Conservation (phyloP, 169 alveolate genomes). For the Eimeria tenella region DNA sequence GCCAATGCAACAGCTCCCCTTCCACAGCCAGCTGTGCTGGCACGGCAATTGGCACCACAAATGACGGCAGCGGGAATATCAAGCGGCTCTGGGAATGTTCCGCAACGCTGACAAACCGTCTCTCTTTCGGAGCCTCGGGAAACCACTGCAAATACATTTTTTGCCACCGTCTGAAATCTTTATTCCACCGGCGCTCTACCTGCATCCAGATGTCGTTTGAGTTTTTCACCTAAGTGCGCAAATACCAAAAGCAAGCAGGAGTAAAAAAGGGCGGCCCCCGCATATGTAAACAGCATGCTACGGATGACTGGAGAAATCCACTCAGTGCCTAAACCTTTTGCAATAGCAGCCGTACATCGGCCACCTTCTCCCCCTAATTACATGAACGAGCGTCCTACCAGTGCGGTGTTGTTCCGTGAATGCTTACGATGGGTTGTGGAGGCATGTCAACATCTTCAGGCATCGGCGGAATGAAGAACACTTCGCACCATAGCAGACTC, state of each 20-base stretch:
- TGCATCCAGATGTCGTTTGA: conserved; percentile 81
- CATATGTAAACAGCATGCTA: neutral
- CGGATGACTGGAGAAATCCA: neutral
- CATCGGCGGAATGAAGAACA: conserved; percentile 84
- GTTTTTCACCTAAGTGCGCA: conserved; percentile 68
- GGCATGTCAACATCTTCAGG: conserved; percentile 85
- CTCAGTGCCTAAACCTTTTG: neutral
- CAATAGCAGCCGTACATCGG: too few relatives aligned
- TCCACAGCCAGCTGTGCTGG: conserved; percentile 82
- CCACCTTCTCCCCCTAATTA: too few relatives aligned
- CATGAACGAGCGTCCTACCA: too few relatives aligned
- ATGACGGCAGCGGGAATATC: conserved; percentile 81
- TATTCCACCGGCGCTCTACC: conserved; percentile 82
- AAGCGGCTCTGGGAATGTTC: conserved; percentile 66
- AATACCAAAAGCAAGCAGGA: neutral
- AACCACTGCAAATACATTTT: conserved; percentile 83
- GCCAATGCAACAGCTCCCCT: conserved; percentile 85
- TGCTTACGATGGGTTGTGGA: conserved; percentile 66
- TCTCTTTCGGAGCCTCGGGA: conserved; percentile 80
- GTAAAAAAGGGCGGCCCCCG: neutral
- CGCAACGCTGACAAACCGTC: conserved; percentile 63
- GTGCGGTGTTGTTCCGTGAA: neutral
- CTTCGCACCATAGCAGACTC: conserved; percentile 80
- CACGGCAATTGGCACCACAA: conserved; percentile 84
- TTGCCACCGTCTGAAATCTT: conserved; percentile 82